Evolutionary conservation across 2,329 filamentous ascomycete species (phyloP).

Genomic region (Curvularia sp.): DNA sequence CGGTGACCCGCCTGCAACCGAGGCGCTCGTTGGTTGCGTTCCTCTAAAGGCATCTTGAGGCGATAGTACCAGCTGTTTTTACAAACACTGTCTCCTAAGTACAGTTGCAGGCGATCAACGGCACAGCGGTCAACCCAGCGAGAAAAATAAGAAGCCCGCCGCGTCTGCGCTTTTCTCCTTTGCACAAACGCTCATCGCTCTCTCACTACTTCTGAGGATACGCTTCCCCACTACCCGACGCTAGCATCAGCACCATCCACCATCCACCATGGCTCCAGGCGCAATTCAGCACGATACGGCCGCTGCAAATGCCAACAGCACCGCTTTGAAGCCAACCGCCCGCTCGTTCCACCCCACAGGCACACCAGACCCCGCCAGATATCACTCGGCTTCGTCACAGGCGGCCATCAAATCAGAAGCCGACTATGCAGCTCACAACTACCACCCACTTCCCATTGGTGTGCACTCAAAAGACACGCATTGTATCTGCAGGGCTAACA

Average conservation of each 20-base stretch:
- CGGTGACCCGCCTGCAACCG: conserved; percentile 34
- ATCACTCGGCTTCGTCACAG: conserved; percentile 80
- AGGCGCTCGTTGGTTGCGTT: conserved; percentile 23
- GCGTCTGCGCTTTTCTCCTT: conserved; percentile 12
- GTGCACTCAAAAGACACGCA: conserved; percentile 11
- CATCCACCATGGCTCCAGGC: conserved; percentile 46
- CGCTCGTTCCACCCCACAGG: conserved; percentile 49
- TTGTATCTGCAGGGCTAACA: conserved; percentile 18
- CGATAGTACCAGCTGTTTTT: conserved; percentile 20
- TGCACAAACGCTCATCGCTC: conserved; percentile 6
- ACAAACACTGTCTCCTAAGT: conserved; percentile 29
- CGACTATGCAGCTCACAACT: conserved; percentile 94
- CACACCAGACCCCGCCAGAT: conserved; percentile 55
- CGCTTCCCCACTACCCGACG: conserved; percentile 28
- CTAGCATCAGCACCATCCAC: conserved; percentile 18
- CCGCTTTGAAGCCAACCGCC: conserved; percentile 48
- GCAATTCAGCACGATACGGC: conserved; percentile 39
- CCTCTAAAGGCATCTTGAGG: conserved; percentile 30
- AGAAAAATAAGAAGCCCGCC: conserved; percentile 34
- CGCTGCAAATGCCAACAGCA: conserved; percentile 35
- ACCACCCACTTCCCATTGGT: conserved; percentile 91
- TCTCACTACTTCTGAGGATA: conserved; percentile 9
- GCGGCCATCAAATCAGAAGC: conserved; percentile 82
- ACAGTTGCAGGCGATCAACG: conserved; percentile 37
- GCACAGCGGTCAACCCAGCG: conserved; percentile 26